Conservation (phyloP, 2,329 filamentous ascomycete species). For the Didymella pinodella region DNA sequence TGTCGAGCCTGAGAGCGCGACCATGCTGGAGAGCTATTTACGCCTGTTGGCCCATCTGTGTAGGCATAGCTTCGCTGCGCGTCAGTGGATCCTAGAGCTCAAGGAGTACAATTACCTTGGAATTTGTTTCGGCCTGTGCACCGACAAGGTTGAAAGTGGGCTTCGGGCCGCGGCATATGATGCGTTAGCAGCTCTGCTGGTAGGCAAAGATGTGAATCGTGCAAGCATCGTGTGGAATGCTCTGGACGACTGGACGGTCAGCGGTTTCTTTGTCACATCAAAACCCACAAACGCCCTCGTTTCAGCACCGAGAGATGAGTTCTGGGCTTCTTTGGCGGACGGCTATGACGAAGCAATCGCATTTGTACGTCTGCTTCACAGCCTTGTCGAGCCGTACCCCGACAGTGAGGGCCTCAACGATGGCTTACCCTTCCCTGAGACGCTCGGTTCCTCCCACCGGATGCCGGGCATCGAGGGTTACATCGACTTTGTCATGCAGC, state of each 20-base stretch:
- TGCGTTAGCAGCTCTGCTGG: constrained; percentile 77
- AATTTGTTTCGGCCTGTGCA: constrained; percentile 79
- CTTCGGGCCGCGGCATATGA: constrained; percentile 85
- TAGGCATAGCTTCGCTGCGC: constrained; percentile 73
- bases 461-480: constrained; percentile 90
- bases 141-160: constrained; percentile 76
- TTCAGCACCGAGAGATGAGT: constrained; percentile 48
- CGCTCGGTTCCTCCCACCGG: constrained; percentile 77
- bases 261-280: constrained; percentile 44
- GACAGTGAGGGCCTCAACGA: constrained; percentile 73
- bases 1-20: constrained; percentile 91
- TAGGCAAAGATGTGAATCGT: constrained; percentile 72
- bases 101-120: constrained; percentile 74
- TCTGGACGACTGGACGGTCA: constrained; percentile 77
- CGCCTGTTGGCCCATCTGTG: constrained; percentile 85
- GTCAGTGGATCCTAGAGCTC: constrained; percentile 75
- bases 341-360: constrained; percentile 87
- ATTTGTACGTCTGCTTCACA: constrained; percentile 79
- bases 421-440: constrained; percentile 84
- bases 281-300: constrained; percentile 40
- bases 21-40: constrained; percentile 95
- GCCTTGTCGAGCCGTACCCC: constrained; percentile 72
- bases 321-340: constrained; percentile 76
- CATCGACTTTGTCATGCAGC: constrained; percentile 86
- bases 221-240: constrained; percentile 79